These are phyloP conservation scores for Metroxylon sagu DNA, from an alignment of 176 grass and related monocot genomes.

Conservation along the genomic window DNA sequence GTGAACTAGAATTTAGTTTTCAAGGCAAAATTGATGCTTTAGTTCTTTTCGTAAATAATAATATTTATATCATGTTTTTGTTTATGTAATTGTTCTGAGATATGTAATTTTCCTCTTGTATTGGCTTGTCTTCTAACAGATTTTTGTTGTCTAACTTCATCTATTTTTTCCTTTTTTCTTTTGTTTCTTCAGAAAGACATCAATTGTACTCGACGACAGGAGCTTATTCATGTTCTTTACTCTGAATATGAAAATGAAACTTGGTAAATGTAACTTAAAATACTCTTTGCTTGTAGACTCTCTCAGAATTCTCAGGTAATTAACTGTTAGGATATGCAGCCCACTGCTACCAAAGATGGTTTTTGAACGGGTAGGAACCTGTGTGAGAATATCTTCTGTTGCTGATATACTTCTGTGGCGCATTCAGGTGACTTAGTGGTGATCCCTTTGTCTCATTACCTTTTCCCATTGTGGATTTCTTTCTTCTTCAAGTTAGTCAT, in stretches of 20 bases:
- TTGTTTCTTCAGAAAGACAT: conserved; percentile 39
- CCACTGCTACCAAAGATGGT: conserved; percentile 41
- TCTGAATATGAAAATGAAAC: conserved; percentile 46
- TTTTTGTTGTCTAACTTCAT: background rate
- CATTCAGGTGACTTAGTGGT: conserved; percentile 49
- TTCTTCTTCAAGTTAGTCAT: conserved; percentile 1
- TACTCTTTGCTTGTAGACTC: conserved; percentile 17
- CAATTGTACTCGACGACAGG: conserved; percentile 42
- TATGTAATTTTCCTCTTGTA: no score
- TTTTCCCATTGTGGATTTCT: background rate
- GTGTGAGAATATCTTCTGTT: conserved; percentile 46
- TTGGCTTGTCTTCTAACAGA: no score
- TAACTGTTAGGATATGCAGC: conserved; percentile 38
- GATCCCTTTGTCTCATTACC: background rate
- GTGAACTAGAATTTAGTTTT: no score
- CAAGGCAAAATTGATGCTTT: no score
- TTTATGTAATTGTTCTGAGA: no score
- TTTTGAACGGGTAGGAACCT: conserved; percentile 53
- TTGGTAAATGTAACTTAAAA: conserved; percentile 42
- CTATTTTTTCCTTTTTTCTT: conserved; percentile 11
- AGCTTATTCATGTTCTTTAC: conserved; percentile 50
- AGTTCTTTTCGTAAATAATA: no score
- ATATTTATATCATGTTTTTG: no score
- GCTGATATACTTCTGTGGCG: conserved; percentile 73
- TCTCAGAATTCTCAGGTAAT: conserved; percentile 13